Conservation (phyloP, 345 rosid genomes). For the Microthlaspi erraticum region DNA sequence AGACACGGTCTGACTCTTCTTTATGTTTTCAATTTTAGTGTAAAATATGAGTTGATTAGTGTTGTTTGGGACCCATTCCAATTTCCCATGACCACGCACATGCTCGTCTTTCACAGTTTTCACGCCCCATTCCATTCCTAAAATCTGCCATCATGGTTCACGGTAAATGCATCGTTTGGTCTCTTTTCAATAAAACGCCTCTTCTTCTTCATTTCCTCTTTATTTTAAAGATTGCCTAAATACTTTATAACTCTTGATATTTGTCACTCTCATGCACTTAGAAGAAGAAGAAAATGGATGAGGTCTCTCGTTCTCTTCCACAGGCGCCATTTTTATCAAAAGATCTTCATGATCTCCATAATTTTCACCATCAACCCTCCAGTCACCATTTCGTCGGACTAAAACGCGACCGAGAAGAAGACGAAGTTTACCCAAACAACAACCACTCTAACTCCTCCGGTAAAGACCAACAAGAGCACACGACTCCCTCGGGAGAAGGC, state of each 20-base stretch:
- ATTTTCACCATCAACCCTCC: conserved; percentile 18
- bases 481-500: conserved; percentile 3
- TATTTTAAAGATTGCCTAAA: background rate
- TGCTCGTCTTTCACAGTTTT: conserved; percentile 15
- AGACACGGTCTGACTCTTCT: conserved; percentile 21
- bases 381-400: conserved; percentile 51
- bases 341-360: conserved; percentile 41
- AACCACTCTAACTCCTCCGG: conserved; percentile 26
- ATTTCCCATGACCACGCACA: conserved; percentile 19
- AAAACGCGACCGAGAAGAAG: conserved; percentile 57
- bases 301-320: conserved; percentile 60
- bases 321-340: conserved; percentile 3
- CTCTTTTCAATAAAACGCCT: background rate
- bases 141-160: background rate
- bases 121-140: conserved; percentile 19
- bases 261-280: background rate
- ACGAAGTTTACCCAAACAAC: conserved; percentile 34
- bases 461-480: conserved; percentile 36
- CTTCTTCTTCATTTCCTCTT: background rate
- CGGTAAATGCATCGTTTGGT: background rate
- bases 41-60: conserved; percentile 11
- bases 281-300: conserved; percentile 54
- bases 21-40: background rate
- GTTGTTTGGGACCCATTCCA: conserved; percentile 22
- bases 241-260: background rate